These are phyloP conservation scores for Alternaria consortialis DNA, from an alignment of 2,329 filamentous ascomycete genomes.

Conservation along the genomic window DNA sequence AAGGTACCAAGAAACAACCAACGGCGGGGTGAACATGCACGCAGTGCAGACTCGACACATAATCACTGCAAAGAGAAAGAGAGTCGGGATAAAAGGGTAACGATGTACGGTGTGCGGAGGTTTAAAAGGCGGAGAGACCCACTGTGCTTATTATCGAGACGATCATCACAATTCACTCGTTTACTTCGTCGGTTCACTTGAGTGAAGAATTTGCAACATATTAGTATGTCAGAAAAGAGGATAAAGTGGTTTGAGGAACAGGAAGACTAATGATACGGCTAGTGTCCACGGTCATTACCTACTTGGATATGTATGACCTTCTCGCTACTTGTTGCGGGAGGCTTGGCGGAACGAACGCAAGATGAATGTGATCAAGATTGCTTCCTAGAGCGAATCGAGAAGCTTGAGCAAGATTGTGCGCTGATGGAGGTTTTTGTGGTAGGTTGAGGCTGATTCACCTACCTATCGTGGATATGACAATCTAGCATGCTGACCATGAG, in stretches of 20 bases:
- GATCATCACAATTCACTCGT: neutral
- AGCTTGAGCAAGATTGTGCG: neutral
- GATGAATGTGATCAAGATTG: constrained; percentile 2
- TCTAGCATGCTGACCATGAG: neutral
- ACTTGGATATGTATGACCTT: neutral
- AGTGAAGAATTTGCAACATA: neutral
- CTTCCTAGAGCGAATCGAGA: neutral
- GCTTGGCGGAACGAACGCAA: neutral
- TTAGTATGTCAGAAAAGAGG: neutral
- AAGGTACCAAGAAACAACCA: neutral
- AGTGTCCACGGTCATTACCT: neutral
- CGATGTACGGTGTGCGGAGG: neutral
- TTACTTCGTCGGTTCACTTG: neutral
- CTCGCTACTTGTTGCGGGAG: neutral
- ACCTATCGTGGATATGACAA: neutral
- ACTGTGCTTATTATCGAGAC: neutral
- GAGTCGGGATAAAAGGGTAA: neutral
- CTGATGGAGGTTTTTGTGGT: neutral
- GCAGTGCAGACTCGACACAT: neutral
- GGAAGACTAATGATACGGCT: neutral
- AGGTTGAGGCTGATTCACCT: neutral
- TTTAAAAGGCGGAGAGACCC: neutral
- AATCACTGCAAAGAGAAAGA: neutral
- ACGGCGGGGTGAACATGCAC: neutral
- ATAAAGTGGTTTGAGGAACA: neutral